Evolutionary conservation across 768 basidiomycete species (phyloP).

Genomic region (Russula compacta): DNA sequence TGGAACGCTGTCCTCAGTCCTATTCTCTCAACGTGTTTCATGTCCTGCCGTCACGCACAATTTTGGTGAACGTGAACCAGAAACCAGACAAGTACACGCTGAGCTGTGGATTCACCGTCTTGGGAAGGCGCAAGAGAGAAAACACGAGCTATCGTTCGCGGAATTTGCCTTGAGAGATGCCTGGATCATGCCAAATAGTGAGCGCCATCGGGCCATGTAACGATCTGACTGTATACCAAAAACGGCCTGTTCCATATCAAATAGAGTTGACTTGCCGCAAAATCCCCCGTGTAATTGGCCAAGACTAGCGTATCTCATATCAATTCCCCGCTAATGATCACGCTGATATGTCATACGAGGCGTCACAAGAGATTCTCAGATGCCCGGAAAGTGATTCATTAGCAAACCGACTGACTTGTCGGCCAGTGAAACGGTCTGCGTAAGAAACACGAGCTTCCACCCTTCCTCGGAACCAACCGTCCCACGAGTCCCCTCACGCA

Average conservation of each 20-base stretch:
- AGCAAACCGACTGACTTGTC: constrained; percentile 13
- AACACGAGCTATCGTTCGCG: constrained; percentile 16
- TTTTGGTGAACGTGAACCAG: neutral
- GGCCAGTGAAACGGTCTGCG: constrained; percentile 7
- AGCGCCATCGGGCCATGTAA: constrained; percentile 16
- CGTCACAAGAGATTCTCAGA: constrained; percentile 13
- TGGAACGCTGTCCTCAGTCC: neutral
- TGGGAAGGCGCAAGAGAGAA: neutral
- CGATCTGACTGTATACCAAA: constrained; percentile 12
- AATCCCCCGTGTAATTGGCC: constrained; percentile 1
- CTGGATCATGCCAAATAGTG: constrained; percentile 17
- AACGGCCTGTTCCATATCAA: constrained; percentile 11
- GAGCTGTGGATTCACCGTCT: neutral
- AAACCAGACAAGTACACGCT: neutral
- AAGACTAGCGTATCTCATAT: neutral
- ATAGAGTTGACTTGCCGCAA: constrained; percentile 20
- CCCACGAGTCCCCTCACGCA: neutral
- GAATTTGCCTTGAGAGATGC: constrained; percentile 8
- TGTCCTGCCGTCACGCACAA: constrained; percentile 8
- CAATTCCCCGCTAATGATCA: constrained; percentile 12
- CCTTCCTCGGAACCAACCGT: constrained; percentile 7
- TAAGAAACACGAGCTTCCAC: constrained; percentile 17
- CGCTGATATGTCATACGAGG: constrained; percentile 13
- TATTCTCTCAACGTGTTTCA: constrained; percentile 6
- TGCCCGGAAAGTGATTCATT: constrained; percentile 12